These are phyloP conservation scores for Thelephora terrestris DNA, from an alignment of 1,284 basidiomycete genomes.

Conservation along the genomic window DNA sequence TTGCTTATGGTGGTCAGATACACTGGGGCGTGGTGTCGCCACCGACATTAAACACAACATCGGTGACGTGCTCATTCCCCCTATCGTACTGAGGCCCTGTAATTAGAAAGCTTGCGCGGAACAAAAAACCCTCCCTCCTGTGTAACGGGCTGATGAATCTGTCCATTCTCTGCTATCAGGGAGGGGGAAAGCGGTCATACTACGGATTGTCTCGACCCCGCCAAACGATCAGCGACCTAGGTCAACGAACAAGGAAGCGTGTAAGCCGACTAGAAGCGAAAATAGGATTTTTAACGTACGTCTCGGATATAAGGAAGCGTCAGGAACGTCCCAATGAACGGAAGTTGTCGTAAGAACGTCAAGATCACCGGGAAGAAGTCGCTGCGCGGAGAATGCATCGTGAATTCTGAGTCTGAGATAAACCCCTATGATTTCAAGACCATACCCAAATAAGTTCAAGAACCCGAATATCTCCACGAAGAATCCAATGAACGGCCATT, in stretches of 20 bases:
- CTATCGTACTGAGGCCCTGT: too few species aligned
- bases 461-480: slow-evolving; percentile 93
- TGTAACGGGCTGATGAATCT: slow-evolving; percentile 7
- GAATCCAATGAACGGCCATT: slow-evolving; percentile 92
- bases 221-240: slow-evolving; percentile 64
- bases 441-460: slow-evolving; percentile 95
- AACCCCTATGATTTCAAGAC: not conserved
- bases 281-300: slow-evolving; percentile 32
- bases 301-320: slow-evolving; percentile 77
- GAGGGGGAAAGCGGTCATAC: slow-evolving; percentile 33
- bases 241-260: slow-evolving; percentile 1
- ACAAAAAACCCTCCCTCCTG: slow-evolving; percentile 3
- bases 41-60: too few species aligned
- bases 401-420: slow-evolving; percentile 4
- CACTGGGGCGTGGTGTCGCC: too few species aligned
- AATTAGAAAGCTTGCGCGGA: too few species aligned
- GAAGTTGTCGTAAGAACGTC: slow-evolving; percentile 91
- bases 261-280: slow-evolving; percentile 1
- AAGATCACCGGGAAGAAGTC: slow-evolving; percentile 99
- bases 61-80: too few species aligned
- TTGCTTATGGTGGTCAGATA: too few species aligned
- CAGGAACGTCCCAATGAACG: slow-evolving; percentile 82
- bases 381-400: slow-evolving; percentile 33
- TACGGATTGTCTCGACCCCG: slow-evolving; percentile 66
- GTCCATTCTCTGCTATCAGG: too few species aligned